Base-by-base conservation (phyloP, 768 basidiomycete species). In the Boletales sp. region DNA sequence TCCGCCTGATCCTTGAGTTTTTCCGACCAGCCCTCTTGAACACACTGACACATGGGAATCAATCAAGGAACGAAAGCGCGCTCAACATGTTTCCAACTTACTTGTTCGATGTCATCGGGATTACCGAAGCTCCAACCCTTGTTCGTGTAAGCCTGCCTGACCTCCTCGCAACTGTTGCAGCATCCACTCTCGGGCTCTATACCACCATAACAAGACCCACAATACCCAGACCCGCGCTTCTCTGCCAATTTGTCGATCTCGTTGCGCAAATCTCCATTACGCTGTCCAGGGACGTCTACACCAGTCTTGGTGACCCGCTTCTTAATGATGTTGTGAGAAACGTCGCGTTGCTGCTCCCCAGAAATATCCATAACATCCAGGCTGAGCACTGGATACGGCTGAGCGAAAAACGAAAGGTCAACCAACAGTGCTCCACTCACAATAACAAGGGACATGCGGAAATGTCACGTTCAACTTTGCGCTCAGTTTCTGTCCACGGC, bases 311-410 rank as follows among this genome's bases (percentile, higher is more conserved):
- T 78, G 30, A 97, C 71, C 13, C 96, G 82, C 12, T 82, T 85
- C 68, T 97, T 97, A 49, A 85, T 61, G 48, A 98, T 79, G 61
- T 91, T 92, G 67, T 97, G 94, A 8, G 92, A 81, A 43, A 97
- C 66, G 62, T 97, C 92, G 51, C 87, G 79, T 66, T 97, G 95
- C 28, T 87, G 83, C 74, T 97, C 96, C 25, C 96, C 96, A 51
- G 89, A 91, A 51, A 99, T 96, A 64, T 99, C 96, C 90, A 97
- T 94, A 46, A 98, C 84, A 69, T 99, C 96, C 46, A 98, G 72
- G 65, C 91, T 94, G 47, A 99, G 79, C 41, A 99, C 95, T 99
- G 61, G 28, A 10, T 15, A 14, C 12, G 34, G 13, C 13, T 28
- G 5, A 28, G 25, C 25, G 7, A 34, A 12, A 34, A 5, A 34